Percentiles rank a stretch among this genome's conserved stretches.
phyloP scores from a whole-genome alignment of 1,139 yeast genomes.

The Taphrina betulina region DNA sequence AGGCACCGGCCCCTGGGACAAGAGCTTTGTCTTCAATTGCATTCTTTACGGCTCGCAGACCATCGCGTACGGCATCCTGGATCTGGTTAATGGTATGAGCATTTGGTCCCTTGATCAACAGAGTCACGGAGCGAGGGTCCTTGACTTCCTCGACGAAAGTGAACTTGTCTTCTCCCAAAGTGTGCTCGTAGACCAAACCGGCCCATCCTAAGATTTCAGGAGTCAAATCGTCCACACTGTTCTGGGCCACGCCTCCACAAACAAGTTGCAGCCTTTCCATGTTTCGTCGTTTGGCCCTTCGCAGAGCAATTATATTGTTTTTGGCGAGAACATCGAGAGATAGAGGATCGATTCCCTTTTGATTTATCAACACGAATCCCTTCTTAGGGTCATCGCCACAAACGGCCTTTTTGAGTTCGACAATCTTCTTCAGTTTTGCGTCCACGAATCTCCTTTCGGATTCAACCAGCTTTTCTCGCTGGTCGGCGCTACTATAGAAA shows the following conservation, averaged over 20 bases:
- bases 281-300: conserved; percentile 98
- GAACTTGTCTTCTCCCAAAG: conserved; percentile 95
- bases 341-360: conserved; percentile 99
- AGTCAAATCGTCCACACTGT: conserved; percentile 90
- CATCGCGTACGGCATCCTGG: conserved; percentile 96
- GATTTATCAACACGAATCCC: conserved; percentile 93
- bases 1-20: conserved; percentile 97
- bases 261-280: conserved; percentile 97
- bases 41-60: conserved; percentile 90
- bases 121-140: conserved; percentile 88
- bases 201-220: conserved; percentile 85
- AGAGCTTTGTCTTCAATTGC: conserved; percentile 80
- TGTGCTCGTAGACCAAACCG: conserved; percentile 86
- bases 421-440: conserved; percentile 84
- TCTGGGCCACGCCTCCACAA: conserved; percentile 97
- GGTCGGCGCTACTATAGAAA: conserved; percentile 92
- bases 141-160: conserved; percentile 91
- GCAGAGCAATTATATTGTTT: conserved; percentile 85
- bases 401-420: conserved; percentile 88
- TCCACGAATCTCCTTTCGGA: conserved; percentile 94
- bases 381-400: conserved; percentile 71
- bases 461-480: conserved; percentile 90
- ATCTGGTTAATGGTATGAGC: conserved; percentile 85
- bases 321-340: conserved; percentile 91
- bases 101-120: conserved; percentile 89